Evolutionary conservation across 2,329 filamentous ascomycete genomes (phyloP).

Genomic region (Bertia moriformis): DNA sequence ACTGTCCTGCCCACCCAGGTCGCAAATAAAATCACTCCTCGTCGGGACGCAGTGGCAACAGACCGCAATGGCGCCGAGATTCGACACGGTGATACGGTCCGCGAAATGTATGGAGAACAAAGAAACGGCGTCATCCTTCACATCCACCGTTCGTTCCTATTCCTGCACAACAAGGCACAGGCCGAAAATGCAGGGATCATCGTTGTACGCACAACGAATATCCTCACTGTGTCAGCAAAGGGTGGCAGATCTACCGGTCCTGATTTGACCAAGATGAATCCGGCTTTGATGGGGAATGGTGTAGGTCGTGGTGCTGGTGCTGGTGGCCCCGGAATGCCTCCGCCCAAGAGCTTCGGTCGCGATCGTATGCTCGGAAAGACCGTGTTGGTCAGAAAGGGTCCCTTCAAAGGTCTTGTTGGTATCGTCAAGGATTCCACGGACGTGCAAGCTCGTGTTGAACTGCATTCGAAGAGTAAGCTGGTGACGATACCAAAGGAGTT

Average conservation of each 20-base stretch:
- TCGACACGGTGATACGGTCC: slow-evolving; percentile 77
- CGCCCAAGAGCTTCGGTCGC: slow-evolving; percentile 61
- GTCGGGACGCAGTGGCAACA: slow-evolving; percentile 75
- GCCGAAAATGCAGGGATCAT: slow-evolving; percentile 83
- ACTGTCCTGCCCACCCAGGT: slow-evolving; percentile 83
- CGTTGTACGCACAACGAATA: slow-evolving; percentile 70
- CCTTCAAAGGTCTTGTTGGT: slow-evolving; percentile 82
- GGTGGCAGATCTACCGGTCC: slow-evolving; percentile 58
- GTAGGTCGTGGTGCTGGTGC: slow-evolving; percentile 33
- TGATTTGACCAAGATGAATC: slow-evolving; percentile 84
- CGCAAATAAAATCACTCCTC: slow-evolving; percentile 70
- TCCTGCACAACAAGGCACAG: slow-evolving; percentile 70
- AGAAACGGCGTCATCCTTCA: slow-evolving; percentile 82
- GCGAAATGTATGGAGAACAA: slow-evolving; percentile 74
- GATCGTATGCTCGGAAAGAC: slow-evolving; percentile 83
- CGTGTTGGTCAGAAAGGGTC: slow-evolving; percentile 72
- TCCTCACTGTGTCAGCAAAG: slow-evolving; percentile 86
- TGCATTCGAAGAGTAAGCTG: slow-evolving; percentile 88
- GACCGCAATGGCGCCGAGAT: slow-evolving; percentile 91
- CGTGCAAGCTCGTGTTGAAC: slow-evolving; percentile 70
- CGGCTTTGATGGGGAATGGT: slow-evolving; percentile 57
- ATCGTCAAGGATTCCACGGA: slow-evolving; percentile 94
- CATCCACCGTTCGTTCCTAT: slow-evolving; percentile 84
- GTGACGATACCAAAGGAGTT: slow-evolving; percentile 71
- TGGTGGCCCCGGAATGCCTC: too few relatives aligned